Percentiles rank a stretch among this genome's conserved stretches.
phyloP scores from a whole-genome alignment of 2,329 filamentous ascomycete species.

The Epichloe sibirici region DNA sequence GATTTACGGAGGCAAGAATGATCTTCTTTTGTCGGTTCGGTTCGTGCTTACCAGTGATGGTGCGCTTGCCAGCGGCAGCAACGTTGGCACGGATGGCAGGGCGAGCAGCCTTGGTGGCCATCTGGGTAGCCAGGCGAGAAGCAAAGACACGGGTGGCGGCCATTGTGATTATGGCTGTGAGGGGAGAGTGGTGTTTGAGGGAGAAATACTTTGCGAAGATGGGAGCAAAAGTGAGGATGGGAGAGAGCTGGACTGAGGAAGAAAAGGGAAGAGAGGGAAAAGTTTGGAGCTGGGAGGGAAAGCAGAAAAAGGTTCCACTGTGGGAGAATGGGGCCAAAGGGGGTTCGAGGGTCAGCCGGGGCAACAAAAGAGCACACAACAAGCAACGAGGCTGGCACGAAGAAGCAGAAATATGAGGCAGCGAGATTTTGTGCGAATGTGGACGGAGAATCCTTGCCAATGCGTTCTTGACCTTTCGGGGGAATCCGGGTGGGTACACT shows the following conservation, averaged over 20 bases:
- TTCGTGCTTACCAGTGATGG: slow-evolving; percentile 54
- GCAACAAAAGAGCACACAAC: slow-evolving; percentile 15
- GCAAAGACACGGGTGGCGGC: slow-evolving; percentile 67
- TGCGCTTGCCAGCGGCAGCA: slow-evolving; percentile 59
- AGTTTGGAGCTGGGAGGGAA: slow-evolving; percentile 22
- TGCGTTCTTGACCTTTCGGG: slow-evolving; percentile 19
- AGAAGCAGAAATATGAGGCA: slow-evolving; percentile 11
- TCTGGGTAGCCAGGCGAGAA: slow-evolving; percentile 64
- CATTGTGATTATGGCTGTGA: slow-evolving; percentile 59
- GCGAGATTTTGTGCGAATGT: slow-evolving; percentile 23
- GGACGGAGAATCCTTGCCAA: slow-evolving; percentile 7
- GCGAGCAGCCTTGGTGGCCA: slow-evolving; percentile 67
- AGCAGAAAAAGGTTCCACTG: slow-evolving; percentile 23
- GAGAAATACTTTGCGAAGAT: slow-evolving; percentile 19
- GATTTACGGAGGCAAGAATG: slow-evolving; percentile 12
- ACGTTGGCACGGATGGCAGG: slow-evolving; percentile 56
- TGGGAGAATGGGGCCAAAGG: slow-evolving; percentile 16
- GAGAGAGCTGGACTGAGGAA: slow-evolving; percentile 20
- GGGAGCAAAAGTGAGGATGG: slow-evolving; percentile 23
- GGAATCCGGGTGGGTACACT: slow-evolving; percentile 23
- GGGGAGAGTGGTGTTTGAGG: slow-evolving; percentile 14
- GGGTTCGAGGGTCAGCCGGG: slow-evolving; percentile 24
- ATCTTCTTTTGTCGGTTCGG: slow-evolving; percentile 13
- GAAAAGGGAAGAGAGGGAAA: slow-evolving; percentile 29
- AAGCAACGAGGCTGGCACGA: slow-evolving; percentile 11